These are phyloP conservation scores for Candida succiphila DNA, from an alignment of 805 yeast species.

Conservation along the genomic window DNA sequence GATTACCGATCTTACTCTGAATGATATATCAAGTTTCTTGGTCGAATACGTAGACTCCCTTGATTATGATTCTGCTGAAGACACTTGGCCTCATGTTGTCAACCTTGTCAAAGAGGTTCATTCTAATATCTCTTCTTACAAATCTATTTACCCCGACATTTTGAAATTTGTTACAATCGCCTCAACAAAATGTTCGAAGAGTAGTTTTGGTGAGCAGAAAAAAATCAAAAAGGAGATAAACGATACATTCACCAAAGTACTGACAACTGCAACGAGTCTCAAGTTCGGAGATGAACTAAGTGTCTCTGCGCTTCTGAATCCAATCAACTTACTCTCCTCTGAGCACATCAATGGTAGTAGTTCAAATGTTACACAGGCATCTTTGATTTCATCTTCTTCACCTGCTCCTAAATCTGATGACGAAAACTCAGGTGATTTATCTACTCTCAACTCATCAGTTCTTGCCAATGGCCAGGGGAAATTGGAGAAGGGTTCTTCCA, in stretches of 20 bases:
- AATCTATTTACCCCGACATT: constrained; percentile 38
- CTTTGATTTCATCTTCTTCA: no score
- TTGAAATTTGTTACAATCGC: constrained; percentile 43
- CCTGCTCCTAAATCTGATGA: no score
- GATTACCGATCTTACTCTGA: constrained; percentile 34
- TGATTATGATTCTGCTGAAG: constrained; percentile 72
- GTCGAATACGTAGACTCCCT: constrained; percentile 52
- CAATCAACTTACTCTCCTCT: constrained; percentile 12
- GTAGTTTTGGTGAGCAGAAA: constrained; percentile 54
- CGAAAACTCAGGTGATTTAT: not conserved
- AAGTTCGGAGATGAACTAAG: constrained; percentile 13
- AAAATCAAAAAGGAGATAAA: constrained; percentile 44
- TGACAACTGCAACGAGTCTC: constrained; percentile 13
- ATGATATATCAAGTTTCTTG: constrained; percentile 40
- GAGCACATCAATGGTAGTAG: not conserved
- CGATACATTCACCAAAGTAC: constrained; percentile 16
- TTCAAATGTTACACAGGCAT: not conserved
- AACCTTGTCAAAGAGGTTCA: constrained; percentile 51
- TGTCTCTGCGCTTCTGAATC: constrained; percentile 11
- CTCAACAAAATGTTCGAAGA: constrained; percentile 43
- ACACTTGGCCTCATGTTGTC: constrained; percentile 55
- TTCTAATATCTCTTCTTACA: constrained; percentile 36
- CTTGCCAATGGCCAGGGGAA: not conserved
- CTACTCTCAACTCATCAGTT: not conserved
- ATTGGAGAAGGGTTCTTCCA: not conserved